Evolutionary conservation across 805 yeast species (phyloP).

Genomic region (Blastobotrys robertii): DNA sequence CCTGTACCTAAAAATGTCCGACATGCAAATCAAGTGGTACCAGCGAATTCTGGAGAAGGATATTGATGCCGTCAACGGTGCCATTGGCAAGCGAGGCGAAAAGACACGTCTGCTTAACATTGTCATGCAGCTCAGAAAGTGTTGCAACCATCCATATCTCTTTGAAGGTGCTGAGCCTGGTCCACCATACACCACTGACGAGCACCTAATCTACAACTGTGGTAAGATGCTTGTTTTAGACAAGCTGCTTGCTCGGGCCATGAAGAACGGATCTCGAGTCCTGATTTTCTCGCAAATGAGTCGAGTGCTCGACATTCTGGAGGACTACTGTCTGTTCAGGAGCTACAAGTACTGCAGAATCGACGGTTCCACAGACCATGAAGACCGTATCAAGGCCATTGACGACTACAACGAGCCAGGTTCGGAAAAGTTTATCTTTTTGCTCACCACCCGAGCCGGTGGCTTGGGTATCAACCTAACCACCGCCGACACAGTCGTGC

Average conservation of each 20-base stretch:
- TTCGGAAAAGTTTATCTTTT: constrained; percentile 72
- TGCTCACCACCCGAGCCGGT: constrained; percentile 92
- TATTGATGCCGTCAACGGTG: constrained; percentile 94
- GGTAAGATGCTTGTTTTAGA: constrained; percentile 89
- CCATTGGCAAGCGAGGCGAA: constrained; percentile 76
- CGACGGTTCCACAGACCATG: constrained; percentile 90
- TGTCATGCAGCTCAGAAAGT: constrained; percentile 93
- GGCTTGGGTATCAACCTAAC: constrained; percentile 92
- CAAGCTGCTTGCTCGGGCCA: constrained; percentile 62
- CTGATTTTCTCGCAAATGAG: constrained; percentile 92
- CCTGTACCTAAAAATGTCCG: constrained; percentile 87
- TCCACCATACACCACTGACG: constrained; percentile 94
- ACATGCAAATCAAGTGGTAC: constrained; percentile 92
- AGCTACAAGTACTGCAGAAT: constrained; percentile 83
- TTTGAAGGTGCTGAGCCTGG: constrained; percentile 99
- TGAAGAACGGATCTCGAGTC: constrained; percentile 76
- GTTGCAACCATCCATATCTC: constrained; percentile 94
- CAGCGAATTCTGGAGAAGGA: constrained; percentile 81
- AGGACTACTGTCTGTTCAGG: constrained; percentile 82
- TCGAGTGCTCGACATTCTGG: constrained; percentile 77
- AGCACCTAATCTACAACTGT: constrained; percentile 80
- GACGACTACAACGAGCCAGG: constrained; percentile 83
- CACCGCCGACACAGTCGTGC: constrained; percentile 79
- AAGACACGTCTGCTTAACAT: constrained; percentile 85
- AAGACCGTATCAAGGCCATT: constrained; percentile 83